Evolutionary conservation across 1,284 basidiomycete species (phyloP).

Genomic region (Naganishia albida): DNA sequence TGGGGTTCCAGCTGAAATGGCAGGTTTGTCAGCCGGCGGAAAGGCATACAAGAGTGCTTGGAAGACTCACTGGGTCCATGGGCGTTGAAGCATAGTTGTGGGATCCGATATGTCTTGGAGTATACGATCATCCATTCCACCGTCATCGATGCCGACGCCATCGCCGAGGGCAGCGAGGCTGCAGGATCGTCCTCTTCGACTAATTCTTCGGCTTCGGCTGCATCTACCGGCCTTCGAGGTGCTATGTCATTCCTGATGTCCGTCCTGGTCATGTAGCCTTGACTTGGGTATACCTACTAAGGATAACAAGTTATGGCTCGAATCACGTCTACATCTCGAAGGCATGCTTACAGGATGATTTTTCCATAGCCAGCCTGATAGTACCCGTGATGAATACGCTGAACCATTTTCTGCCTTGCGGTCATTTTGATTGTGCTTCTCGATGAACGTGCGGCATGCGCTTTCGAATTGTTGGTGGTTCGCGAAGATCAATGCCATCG

Average conservation of each 20-base stretch:
- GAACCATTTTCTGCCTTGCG: neutral
- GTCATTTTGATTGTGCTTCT: neutral
- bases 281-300: constrained; percentile 8
- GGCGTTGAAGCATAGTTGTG: constrained; percentile 23
- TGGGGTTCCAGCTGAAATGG: neutral
- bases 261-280: constrained; percentile 14
- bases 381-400: neutral
- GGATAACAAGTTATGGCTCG: neutral
- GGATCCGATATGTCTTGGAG: constrained; percentile 23
- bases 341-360: constrained; percentile 13
- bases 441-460: constrained; percentile 1
- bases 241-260: neutral
- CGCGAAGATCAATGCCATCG: constrained; percentile 6
- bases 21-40: neutral
- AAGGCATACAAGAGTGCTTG: too few relatives aligned
- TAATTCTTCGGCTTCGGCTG: neutral
- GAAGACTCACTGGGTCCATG: constrained; percentile 5
- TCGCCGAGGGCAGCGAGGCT: too few relatives aligned
- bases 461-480: constrained; percentile 19
- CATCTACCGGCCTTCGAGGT: neutral
- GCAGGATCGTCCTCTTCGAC: neutral
- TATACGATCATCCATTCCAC: constrained; percentile 25
- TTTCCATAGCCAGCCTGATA: constrained; percentile 13
- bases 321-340: neutral
- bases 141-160: neutral